A percentile compares a stretch with the other conserved stretches of the same genome.
These are phyloP conservation scores for Nothophaeocryptopus gaeumannii DNA, from an alignment of 2,329 filamentous ascomycete genomes.

Conservation along the genomic window DNA sequence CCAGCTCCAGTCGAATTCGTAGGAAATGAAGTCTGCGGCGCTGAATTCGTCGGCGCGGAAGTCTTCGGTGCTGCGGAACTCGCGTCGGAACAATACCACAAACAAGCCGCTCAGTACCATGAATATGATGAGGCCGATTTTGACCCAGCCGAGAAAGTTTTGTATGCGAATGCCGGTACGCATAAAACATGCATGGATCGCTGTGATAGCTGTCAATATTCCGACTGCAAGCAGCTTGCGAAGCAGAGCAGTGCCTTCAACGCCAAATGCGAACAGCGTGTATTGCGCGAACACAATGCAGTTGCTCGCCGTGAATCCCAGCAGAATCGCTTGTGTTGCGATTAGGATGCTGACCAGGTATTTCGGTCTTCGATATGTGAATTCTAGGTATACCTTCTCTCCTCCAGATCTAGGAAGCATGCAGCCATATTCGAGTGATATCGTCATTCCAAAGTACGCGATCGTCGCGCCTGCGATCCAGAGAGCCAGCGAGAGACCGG, in stretches of 20 bases:
- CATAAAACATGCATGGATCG: conserved; percentile 39
- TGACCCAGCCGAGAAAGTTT: conserved; percentile 42
- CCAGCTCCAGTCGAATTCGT: conserved; percentile 20
- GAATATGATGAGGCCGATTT: conserved; percentile 38
- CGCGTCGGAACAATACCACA: conserved; percentile 32
- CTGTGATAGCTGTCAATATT: conserved; percentile 38
- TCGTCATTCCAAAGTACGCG: conserved; percentile 52
- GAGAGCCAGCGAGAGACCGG: conserved; percentile 60
- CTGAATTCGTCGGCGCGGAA: background rate
- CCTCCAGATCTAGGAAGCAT: conserved; percentile 69
- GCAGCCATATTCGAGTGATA: conserved; percentile 66
- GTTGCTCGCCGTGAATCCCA: conserved; percentile 68
- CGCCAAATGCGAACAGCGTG: conserved; percentile 50
- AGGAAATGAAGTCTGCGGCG: background rate
- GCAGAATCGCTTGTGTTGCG: conserved; percentile 60
- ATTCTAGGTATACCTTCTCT: conserved; percentile 68
- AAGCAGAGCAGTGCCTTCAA: conserved; percentile 52
- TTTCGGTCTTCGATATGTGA: conserved; percentile 61
- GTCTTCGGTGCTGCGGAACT: conserved; percentile 14
- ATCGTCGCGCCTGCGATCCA: conserved; percentile 64
- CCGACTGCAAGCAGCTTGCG: conserved; percentile 52
- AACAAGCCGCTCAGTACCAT: conserved; percentile 40
- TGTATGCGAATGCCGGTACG: conserved; percentile 38
- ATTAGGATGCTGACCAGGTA: conserved; percentile 64
- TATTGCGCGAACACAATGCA: conserved; percentile 41